A percentile compares a stretch with the other conserved stretches of the same genome.
phyloP scores from a whole-genome alignment of 352 stramenopile species.

The Pythium sukuiense region DNA sequence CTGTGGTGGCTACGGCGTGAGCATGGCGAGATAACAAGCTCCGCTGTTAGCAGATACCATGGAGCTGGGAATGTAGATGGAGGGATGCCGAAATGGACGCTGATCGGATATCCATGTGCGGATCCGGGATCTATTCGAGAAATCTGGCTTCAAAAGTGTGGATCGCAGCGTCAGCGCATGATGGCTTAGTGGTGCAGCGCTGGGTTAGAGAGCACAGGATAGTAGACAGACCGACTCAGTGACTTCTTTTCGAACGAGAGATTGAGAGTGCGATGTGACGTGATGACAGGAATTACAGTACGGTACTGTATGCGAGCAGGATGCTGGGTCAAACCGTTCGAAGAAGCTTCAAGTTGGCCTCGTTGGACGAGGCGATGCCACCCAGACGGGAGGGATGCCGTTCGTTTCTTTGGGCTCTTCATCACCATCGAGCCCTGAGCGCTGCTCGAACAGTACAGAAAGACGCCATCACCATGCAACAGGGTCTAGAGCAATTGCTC shows the following conservation, averaged over 20 bases:
- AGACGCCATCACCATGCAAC: too few species aligned
- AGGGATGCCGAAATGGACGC: neutral
- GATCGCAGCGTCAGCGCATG: too few species aligned
- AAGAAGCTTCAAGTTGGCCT: neutral
- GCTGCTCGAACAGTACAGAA: neutral
- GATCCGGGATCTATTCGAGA: too few species aligned
- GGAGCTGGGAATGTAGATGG: neutral
- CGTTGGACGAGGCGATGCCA: neutral
- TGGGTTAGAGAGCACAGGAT: neutral
- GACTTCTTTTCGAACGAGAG: slow-evolving; percentile 3
- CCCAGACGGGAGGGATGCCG: neutral
- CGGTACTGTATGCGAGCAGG: neutral
- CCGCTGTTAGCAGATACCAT: neutral
- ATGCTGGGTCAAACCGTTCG: neutral
- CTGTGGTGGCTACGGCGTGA: too few species aligned
- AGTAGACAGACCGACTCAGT: neutral
- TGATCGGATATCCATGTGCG: too few species aligned
- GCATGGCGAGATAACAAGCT: too few species aligned
- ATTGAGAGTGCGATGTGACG: neutral
- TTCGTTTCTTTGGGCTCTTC: neutral
- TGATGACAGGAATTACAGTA: neutral
- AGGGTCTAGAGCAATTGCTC: too few species aligned
- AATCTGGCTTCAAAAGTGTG: too few species aligned
- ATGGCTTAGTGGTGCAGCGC: too few species aligned
- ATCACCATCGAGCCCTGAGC: neutral